Conservation (phyloP, 108 stramenopile species). For the Pseudonitzschia delicatissima region DNA sequence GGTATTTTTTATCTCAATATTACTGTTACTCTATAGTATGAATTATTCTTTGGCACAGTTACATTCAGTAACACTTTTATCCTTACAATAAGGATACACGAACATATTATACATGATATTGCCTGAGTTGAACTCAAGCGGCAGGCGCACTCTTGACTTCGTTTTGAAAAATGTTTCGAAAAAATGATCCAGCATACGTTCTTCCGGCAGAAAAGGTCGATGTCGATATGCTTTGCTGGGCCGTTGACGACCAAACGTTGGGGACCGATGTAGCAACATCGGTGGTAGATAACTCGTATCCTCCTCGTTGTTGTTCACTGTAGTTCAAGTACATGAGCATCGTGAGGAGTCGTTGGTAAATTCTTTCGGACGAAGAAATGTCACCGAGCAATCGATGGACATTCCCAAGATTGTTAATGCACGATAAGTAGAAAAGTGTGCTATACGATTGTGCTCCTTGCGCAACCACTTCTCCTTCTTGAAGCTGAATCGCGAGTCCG, state of each 20-base stretch:
- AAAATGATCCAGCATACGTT: too few relatives aligned
- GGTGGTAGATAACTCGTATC: not conserved
- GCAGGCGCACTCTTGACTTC: not conserved
- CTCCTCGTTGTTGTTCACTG: not conserved
- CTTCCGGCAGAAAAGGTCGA: too few relatives aligned
- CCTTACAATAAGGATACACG: too few relatives aligned
- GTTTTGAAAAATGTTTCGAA: not conserved
- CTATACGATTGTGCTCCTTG: not conserved
- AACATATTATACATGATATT: too few relatives aligned
- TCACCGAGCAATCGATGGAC: not conserved
- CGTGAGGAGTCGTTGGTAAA: not conserved
- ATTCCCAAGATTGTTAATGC: not conserved
- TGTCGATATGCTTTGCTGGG: not conserved
- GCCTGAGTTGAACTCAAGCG: not conserved
- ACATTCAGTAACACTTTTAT: too few relatives aligned
- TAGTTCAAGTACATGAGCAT: not conserved
- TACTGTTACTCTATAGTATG: too few relatives aligned
- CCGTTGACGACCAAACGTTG: not conserved
- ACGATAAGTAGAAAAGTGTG: not conserved
- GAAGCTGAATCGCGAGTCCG: not conserved
- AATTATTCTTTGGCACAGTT: too few relatives aligned
- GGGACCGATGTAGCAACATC: not conserved
- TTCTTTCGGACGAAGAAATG: not conserved
- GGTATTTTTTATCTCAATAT: too few relatives aligned
- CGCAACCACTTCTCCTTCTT: not conserved